Evolutionary conservation across 176 grass and related monocot genomes (phyloP), one percentile per base, ranked within the genome.

Genomic region (Carex littledalei): DNA sequence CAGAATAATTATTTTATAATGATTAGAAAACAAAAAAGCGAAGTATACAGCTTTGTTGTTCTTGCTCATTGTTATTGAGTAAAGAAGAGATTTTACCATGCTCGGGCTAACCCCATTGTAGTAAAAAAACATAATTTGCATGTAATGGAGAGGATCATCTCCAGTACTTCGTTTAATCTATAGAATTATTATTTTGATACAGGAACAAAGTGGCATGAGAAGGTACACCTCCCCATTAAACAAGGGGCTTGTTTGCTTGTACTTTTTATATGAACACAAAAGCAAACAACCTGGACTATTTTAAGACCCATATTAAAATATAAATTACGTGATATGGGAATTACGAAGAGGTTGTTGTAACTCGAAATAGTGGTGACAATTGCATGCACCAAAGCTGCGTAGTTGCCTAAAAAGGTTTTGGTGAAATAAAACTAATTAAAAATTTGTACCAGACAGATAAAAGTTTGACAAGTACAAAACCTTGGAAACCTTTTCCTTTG

Each of bases 301-400:
- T 69, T 83, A 52, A 82, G 16, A 82, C 15, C 18, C 59, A 63
- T 64, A 49, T 17, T 53, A 68, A 26, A 67, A 52, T 65, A 66
- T 68, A 50, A 35, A 67, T 29, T 83, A 45, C 63, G 47, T 54
- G 63, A 69, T 69, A 18, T 69, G 67, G 62, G 90, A 84, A 85
- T 90, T 88, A 88, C 92, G 88, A 94, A 85, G 92, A 67, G 43
- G 2, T 81, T 86, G 90, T 92, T 92, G 90, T 90, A 85, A 94
- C 92, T 90, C 88, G 88, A 87, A 92, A 88, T 68, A 87, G 88
- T 88, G 91, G 88, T 82, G 82, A 59, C 84, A 86, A 79, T 86
- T 79, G 85, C 87, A 92, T 94, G 90, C 87, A 89, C 75, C 92
- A 74, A 78, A 73, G 70, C 39, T 69, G 63, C 69, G 57, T 37